Percentiles rank a stretch among this genome's conserved stretches.
These are phyloP conservation scores for Fusarium sp. DNA, from an alignment of 2,329 filamentous ascomycete species.

Conservation along the genomic window DNA sequence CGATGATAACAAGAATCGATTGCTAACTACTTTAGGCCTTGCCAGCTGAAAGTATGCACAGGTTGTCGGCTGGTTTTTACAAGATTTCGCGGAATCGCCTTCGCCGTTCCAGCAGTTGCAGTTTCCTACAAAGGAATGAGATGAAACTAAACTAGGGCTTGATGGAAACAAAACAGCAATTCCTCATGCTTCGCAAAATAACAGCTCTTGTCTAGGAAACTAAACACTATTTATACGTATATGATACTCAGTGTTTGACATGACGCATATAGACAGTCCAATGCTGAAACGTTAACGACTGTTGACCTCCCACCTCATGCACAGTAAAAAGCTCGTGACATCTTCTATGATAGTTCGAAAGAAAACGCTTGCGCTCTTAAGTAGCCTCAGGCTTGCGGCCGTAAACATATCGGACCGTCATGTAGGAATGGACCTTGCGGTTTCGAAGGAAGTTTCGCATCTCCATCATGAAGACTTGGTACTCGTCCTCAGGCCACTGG, in stretches of 20 bases:
- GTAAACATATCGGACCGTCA: constrained; percentile 42
- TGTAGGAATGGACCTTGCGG: constrained; percentile 38
- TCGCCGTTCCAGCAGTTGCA: too few relatives aligned
- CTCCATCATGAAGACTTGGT: constrained; percentile 39
- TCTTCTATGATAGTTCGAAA: background rate
- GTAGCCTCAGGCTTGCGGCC: constrained; percentile 30
- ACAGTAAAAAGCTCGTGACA: too few relatives aligned
- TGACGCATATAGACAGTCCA: background rate
- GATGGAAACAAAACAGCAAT: too few relatives aligned
- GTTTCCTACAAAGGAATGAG: too few relatives aligned
- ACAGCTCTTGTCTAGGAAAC: background rate
- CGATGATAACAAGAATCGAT: too few relatives aligned
- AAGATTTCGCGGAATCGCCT: too few relatives aligned
- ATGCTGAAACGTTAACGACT: background rate
- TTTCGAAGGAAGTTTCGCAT: constrained; percentile 37
- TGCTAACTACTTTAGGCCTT: too few relatives aligned
- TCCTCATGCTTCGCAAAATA: background rate
- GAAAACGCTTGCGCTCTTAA: background rate
- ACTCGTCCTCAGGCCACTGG: constrained; percentile 42
- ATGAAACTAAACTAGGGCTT: too few relatives aligned
- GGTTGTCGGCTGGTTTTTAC: too few relatives aligned
- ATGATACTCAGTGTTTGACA: background rate
- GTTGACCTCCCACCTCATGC: background rate
- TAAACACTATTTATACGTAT: background rate
- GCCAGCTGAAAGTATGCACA: too few relatives aligned